phyloP scores from a whole-genome alignment of 352 stramenopile genomes.

The Thraustotheca clavata region DNA sequence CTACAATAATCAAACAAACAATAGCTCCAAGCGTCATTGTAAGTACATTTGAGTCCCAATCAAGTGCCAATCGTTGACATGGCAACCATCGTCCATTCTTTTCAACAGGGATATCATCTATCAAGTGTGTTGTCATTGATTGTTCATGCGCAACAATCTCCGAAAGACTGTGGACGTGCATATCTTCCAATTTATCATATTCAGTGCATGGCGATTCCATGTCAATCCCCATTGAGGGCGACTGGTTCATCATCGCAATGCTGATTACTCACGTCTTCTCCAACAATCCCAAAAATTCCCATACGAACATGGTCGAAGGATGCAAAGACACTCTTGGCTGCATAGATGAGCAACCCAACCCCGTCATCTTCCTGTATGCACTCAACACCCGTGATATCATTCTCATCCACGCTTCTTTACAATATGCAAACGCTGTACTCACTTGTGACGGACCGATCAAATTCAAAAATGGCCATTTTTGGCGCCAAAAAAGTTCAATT shows the following conservation, averaged over 20 bases:
- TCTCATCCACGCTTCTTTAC: too few species aligned
- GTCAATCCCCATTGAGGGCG: not conserved
- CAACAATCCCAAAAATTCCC: too few species aligned
- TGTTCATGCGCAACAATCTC: not conserved
- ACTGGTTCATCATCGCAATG: not conserved
- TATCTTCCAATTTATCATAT: not conserved
- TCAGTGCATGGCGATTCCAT: not conserved
- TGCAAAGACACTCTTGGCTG: too few species aligned
- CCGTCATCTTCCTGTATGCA: too few species aligned
- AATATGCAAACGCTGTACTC: too few species aligned
- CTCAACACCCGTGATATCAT: too few species aligned
- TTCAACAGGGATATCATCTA: too few species aligned
- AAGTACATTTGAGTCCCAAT: constrained; percentile 12
- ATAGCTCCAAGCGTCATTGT: not conserved
- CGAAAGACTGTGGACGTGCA: not conserved
- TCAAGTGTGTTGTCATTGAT: not conserved
- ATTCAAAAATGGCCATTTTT: too few species aligned
- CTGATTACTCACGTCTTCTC: not conserved
- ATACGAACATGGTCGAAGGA: too few species aligned
- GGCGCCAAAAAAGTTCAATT: too few species aligned
- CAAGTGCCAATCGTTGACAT: not conserved
- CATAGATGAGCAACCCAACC: too few species aligned
- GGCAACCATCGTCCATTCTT: not conserved
- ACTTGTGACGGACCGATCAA: too few species aligned
- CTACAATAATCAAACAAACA: not conserved